phyloP scores from a whole-genome alignment of 1,139 yeast genomes.

The Eremothecium cymbalariae region DNA sequence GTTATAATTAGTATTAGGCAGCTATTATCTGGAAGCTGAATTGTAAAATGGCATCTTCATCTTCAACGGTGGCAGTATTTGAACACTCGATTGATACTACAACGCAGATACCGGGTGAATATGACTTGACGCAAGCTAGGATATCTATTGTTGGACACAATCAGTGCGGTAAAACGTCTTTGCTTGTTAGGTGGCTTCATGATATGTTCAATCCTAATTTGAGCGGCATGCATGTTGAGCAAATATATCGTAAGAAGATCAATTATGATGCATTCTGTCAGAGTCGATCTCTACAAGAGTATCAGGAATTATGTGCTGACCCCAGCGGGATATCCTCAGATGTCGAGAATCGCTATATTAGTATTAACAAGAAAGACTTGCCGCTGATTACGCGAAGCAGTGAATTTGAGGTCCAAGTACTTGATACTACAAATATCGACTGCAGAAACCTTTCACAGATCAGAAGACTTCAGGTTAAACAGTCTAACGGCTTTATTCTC shows the following conservation, averaged over 20 bases:
- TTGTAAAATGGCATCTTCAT: background rate
- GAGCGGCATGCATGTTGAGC: conserved; percentile 17
- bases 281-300: conserved; percentile 6
- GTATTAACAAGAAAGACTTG: conserved; percentile 2
- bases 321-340: conserved; percentile 1
- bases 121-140: conserved; percentile 17
- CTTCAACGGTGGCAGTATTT: conserved; percentile 6
- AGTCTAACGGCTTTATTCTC: conserved; percentile 26
- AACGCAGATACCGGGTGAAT: conserved; percentile 15
- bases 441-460: conserved; percentile 21
- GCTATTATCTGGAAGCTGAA: background rate
- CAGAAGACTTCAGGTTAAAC: conserved; percentile 20
- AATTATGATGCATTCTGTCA: conserved; percentile 9
- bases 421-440: conserved; percentile 22
- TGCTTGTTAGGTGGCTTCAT: conserved; percentile 21
- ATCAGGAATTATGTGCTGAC: conserved; percentile 1
- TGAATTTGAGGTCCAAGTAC: conserved; percentile 18
- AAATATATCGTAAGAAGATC: conserved; percentile 18
- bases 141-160: conserved; percentile 25
- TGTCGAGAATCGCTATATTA: background rate
- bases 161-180: conserved; percentile 23
- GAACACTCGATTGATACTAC: conserved; percentile 4
- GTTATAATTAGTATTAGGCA: background rate
- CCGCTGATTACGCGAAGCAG: conserved; percentile 6
- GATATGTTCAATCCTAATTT: conserved; percentile 14